phyloP scores from a whole-genome alignment of 2,329 filamentous ascomycete genomes.

The Cladosporium sp. region DNA sequence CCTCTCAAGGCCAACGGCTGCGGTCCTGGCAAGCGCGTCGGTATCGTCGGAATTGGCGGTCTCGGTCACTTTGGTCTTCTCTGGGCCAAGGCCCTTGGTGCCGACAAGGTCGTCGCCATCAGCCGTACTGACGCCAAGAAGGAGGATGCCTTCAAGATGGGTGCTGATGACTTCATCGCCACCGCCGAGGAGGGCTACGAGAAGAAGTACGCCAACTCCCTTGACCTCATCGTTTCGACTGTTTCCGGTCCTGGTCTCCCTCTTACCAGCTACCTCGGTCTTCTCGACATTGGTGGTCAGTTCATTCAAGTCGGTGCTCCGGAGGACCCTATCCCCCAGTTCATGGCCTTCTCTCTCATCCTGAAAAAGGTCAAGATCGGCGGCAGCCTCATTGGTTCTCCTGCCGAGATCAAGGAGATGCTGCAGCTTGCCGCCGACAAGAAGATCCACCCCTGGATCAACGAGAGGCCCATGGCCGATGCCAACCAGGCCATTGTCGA shows the following conservation, averaged over 20 bases:
- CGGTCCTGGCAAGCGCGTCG: conserved; percentile 62
- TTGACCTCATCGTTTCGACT: conserved; percentile 61
- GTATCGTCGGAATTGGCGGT: conserved; percentile 66
- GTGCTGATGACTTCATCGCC: conserved; percentile 56
- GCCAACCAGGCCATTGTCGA: conserved; percentile 59
- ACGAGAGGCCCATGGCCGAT: conserved; percentile 59
- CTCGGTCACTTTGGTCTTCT: conserved; percentile 69
- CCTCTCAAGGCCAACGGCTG: conserved; percentile 66
- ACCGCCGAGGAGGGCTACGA: conserved; percentile 61
- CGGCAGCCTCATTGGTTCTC: conserved; percentile 52
- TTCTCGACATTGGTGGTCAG: conserved; percentile 59
- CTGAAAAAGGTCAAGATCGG: conserved; percentile 50
- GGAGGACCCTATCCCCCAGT: conserved; percentile 54
- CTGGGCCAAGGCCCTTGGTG: conserved; percentile 68
- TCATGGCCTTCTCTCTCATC: conserved; percentile 60
- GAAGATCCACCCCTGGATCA: conserved; percentile 61
- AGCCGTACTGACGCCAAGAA: conserved; percentile 60
- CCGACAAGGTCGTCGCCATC: conserved; percentile 63
- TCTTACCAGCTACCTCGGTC: conserved; percentile 57
- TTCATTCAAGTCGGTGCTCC: conserved; percentile 68
- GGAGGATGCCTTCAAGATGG: conserved; percentile 60
- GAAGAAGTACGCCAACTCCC: conserved; percentile 49
- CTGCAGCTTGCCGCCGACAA: conserved; percentile 59
- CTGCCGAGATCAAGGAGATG: conserved; percentile 62
- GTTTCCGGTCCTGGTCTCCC: conserved; percentile 63